These are phyloP conservation scores for Exophiala calicioides DNA, from an alignment of 2,329 filamentous ascomycete species.

Conservation along the genomic window DNA sequence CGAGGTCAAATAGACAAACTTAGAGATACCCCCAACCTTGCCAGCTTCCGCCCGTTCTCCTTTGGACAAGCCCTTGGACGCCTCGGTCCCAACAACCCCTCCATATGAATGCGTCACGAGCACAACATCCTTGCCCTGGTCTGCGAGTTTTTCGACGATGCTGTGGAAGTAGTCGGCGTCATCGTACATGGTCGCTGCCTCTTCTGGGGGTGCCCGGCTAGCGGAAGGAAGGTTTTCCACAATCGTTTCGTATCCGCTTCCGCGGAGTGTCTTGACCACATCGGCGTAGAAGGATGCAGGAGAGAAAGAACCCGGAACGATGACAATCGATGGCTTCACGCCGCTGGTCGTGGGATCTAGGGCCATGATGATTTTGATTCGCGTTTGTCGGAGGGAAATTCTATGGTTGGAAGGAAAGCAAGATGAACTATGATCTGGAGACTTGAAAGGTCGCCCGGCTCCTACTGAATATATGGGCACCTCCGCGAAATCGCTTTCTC, in stretches of 20 bases:
- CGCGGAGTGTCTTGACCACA: constrained; percentile 3
- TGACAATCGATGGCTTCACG: constrained; percentile 6
- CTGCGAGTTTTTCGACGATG: constrained; percentile 30
- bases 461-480: too few species aligned
- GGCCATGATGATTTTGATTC: too few species aligned
- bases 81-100: constrained; percentile 36
- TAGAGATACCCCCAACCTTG: constrained; percentile 29
- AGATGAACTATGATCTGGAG: too few species aligned
- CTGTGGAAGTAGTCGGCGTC: constrained; percentile 35
- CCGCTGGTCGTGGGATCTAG: too few species aligned
- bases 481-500: too few species aligned
- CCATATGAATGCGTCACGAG: constrained; percentile 39
- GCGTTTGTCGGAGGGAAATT: too few species aligned
- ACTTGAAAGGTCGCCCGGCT: too few species aligned
- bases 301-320: constrained; percentile 13
- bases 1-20: constrained; percentile 33
- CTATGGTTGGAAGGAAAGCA: too few species aligned
- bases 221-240: constrained; percentile 34
- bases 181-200: constrained; percentile 30
- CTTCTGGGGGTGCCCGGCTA: constrained; percentile 27
- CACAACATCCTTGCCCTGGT: constrained; percentile 34
- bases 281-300: constrained; percentile 1
- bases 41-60: constrained; percentile 25
- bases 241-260: constrained; percentile 34
- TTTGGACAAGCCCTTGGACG: constrained; percentile 32